Conservation (phyloP, 352 stramenopile species). For the Thraustotheca clavata region DNA sequence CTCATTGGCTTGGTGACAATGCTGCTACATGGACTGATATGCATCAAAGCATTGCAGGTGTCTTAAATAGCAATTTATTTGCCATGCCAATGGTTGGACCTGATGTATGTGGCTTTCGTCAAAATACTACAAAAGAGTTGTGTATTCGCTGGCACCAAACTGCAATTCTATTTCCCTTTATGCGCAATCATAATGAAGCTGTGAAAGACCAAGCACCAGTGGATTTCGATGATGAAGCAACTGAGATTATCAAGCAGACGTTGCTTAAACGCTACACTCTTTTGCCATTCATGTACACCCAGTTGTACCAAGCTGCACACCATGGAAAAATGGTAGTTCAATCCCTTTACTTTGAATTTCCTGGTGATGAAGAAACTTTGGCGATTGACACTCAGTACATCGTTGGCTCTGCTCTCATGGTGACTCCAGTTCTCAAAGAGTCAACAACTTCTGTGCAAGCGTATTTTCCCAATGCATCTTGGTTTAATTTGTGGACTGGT, state of each 20-base stretch:
- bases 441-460: conserved; percentile 41
- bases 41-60: conserved; percentile 53
- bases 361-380: conserved; percentile 30
- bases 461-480: conserved; percentile 60
- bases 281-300: conserved; percentile 81
- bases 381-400: conserved; percentile 65
- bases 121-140: conserved; percentile 46
- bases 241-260: conserved; percentile 54
- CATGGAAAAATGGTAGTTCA: conserved; percentile 40
- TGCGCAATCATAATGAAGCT: conserved; percentile 53
- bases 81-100: conserved; percentile 58
- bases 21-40: conserved; percentile 73
- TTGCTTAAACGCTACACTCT: conserved; percentile 57
- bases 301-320: conserved; percentile 51
- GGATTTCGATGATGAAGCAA: conserved; percentile 50
- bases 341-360: conserved; percentile 59
- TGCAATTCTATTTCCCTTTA: conserved; percentile 57
- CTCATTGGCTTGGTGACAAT: conserved; percentile 50
- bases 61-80: conserved; percentile 72
- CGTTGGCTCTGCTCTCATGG: conserved; percentile 56
- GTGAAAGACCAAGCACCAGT: conserved; percentile 41
- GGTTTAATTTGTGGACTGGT: conserved; percentile 57
- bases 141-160: conserved; percentile 81
- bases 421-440: conserved; percentile 66
- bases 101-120: conserved; percentile 49